Evolutionary conservation across 805 yeast species (phyloP).

Genomic region (Zygotorulaspora sp.): DNA sequence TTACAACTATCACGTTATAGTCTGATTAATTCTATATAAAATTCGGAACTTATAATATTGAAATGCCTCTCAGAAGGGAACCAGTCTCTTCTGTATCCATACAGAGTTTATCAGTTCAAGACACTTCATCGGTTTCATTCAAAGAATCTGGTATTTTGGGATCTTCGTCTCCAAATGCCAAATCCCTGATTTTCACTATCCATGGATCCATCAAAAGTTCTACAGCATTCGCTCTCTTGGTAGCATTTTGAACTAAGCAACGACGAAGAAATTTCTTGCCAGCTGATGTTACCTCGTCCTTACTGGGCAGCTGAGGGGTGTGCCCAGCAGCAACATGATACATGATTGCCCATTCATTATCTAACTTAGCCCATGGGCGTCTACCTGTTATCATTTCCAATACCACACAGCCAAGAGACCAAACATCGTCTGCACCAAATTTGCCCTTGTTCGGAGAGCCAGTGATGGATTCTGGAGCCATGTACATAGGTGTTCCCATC

Average conservation of each 20-base stretch:
- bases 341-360: constrained; percentile 98
- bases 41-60: no score
- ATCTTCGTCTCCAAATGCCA: constrained; percentile 53
- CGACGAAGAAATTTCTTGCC: constrained; percentile 69
- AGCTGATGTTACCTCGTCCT: constrained; percentile 68
- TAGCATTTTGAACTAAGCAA: constrained; percentile 81
- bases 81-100: neutral
- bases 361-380: constrained; percentile 93
- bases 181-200: constrained; percentile 67
- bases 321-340: constrained; percentile 96
- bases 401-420: constrained; percentile 97
- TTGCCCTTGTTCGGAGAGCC: constrained; percentile 49
- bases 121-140: neutral
- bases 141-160: neutral
- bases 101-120: neutral
- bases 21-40: no score
- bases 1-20: neutral
- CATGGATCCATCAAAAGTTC: constrained; percentile 86
- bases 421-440: constrained; percentile 61
- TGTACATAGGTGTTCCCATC: constrained; percentile 97
- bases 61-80: neutral
- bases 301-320: constrained; percentile 75
- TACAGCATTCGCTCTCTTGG: constrained; percentile 73
- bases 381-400: constrained; percentile 95
- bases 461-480: constrained; percentile 95